A percentile compares a stretch with the other conserved stretches of the same genome.
phyloP scores from a whole-genome alignment of 2,329 filamentous ascomycete species.

The Ceratocystis alfenasii region DNA sequence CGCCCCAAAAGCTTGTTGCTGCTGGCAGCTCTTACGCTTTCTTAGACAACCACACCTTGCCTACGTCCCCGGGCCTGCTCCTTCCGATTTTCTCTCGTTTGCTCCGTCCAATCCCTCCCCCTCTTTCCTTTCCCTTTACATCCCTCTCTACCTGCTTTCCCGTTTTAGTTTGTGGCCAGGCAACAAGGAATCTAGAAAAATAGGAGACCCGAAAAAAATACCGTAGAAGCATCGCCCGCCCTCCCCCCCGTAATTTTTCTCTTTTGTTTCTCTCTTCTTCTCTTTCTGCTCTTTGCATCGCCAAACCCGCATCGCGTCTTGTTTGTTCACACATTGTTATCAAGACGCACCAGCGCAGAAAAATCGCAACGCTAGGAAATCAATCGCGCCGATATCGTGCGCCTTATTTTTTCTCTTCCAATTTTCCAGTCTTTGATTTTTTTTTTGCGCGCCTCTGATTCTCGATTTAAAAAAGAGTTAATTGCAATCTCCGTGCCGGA shows the following conservation, averaged over 20 bases:
- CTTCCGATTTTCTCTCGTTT: constrained; percentile 15
- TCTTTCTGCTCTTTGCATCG: background rate
- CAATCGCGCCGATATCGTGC: too few species aligned
- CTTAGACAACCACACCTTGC: background rate
- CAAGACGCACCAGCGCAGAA: too few species aligned
- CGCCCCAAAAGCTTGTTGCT: background rate
- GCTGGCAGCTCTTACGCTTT: background rate
- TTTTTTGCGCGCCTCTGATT: too few species aligned
- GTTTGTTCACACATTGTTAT: too few species aligned
- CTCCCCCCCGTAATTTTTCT: background rate
- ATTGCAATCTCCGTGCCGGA: too few species aligned
- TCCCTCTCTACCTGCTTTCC: background rate
- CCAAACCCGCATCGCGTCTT: background rate
- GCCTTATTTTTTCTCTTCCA: too few species aligned
- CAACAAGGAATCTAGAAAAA: constrained; percentile 9
- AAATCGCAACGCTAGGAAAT: too few species aligned
- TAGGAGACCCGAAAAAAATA: constrained; percentile 6
- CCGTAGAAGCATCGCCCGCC: background rate
- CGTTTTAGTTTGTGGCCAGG: background rate
- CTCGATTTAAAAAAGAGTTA: too few species aligned
- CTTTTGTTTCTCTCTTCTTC: background rate
- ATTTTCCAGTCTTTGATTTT: too few species aligned
- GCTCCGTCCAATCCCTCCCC: constrained; percentile 12
- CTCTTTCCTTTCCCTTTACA: background rate
- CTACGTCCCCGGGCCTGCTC: constrained; percentile 8